These are phyloP conservation scores for Cryphonectria radicalis DNA, from an alignment of 2,329 filamentous ascomycete genomes.

Conservation along the genomic window DNA sequence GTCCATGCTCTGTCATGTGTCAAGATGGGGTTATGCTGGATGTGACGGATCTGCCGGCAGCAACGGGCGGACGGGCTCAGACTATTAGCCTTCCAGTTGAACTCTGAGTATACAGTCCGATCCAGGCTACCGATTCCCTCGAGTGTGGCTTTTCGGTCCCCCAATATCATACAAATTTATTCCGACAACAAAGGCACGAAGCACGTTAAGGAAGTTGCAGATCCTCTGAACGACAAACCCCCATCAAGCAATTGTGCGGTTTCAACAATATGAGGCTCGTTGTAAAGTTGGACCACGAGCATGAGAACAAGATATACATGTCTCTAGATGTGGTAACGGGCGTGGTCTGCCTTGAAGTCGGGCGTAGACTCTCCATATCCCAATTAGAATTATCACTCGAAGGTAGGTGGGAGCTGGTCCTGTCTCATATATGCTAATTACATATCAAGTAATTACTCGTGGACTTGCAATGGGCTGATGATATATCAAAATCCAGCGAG, in stretches of 20 bases:
- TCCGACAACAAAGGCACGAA: not conserved
- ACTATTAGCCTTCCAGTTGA: not conserved
- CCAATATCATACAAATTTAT: not conserved
- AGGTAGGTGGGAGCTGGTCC: not conserved
- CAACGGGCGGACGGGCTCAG: not conserved
- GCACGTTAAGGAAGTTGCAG: not conserved
- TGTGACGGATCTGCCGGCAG: not conserved
- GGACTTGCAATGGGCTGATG: not conserved
- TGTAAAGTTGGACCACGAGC: not conserved
- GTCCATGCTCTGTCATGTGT: not conserved
- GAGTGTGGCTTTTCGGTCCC: not conserved
- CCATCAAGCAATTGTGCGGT: not conserved
- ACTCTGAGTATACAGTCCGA: not conserved
- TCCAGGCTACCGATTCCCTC: not conserved
- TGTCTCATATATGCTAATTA: not conserved
- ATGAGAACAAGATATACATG: not conserved
- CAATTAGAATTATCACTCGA: slow-evolving; percentile 5
- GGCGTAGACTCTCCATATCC: not conserved
- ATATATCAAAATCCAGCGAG: not conserved
- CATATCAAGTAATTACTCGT: not conserved
- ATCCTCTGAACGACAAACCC: not conserved
- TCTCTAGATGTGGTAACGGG: slow-evolving; percentile 9
- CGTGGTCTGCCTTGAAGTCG: slow-evolving; percentile 1
- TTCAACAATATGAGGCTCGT: not conserved
- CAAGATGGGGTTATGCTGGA: not conserved